phyloP scores from a whole-genome alignment of 2,329 filamentous ascomycete species.

The Fusarium pseudograminearum region DNA sequence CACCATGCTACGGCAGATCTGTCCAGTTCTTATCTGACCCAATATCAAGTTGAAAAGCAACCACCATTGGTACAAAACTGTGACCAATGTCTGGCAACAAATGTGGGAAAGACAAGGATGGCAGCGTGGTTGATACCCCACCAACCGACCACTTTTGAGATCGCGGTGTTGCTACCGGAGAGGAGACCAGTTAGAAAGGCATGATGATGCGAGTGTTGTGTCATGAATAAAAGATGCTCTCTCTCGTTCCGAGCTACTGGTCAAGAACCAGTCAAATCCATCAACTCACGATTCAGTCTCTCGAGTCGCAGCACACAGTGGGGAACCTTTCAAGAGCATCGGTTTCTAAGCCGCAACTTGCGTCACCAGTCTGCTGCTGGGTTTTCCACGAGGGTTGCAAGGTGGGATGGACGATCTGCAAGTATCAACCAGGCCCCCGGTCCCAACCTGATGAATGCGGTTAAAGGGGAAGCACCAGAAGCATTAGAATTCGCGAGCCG shows the following conservation, averaged over 20 bases:
- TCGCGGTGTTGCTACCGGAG: conserved; percentile 30
- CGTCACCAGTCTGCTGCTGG: conserved; percentile 41
- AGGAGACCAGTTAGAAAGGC: conserved; percentile 32
- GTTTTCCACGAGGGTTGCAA: conserved; percentile 37
- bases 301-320: conserved; percentile 18
- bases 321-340: conserved; percentile 4
- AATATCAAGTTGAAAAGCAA: neutral
- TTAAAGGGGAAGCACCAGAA: conserved; percentile 38
- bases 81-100: conserved; percentile 7
- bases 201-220: conserved; percentile 48
- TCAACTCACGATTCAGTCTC: conserved; percentile 15
- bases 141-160: conserved; percentile 32
- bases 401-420: conserved; percentile 47
- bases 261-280: conserved; percentile 26
- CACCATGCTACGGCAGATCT: neutral
- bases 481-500: conserved; percentile 15
- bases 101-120: conserved; percentile 40
- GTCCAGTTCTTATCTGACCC: neutral
- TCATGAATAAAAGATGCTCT: conserved; percentile 38
- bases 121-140: conserved; percentile 38
- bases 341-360: conserved; percentile 35
- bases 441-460: conserved; percentile 38
- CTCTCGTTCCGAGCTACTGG: conserved; percentile 27
- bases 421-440: conserved; percentile 45
- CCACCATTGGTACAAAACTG: conserved; percentile 11